phyloP scores from a whole-genome alignment of 352 stramenopile genomes.

The Pythium sukuiense region DNA sequence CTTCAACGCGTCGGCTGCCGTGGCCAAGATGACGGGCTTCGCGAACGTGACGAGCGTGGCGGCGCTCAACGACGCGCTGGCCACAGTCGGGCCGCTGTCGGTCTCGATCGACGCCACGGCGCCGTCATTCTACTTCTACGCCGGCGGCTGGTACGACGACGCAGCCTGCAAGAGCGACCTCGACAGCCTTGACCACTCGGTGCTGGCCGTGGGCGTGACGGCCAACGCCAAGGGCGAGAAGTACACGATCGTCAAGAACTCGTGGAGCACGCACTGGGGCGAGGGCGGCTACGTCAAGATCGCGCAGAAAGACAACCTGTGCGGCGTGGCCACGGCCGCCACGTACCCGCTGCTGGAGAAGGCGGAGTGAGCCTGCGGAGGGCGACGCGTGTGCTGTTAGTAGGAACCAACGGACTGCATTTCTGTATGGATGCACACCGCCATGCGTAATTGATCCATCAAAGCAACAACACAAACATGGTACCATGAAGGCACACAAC shows the following conservation, averaged over 20 bases:
- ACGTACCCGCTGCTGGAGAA: constrained; percentile 77
- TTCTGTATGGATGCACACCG: not conserved
- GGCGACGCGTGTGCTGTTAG: not conserved
- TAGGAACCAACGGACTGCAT: not conserved
- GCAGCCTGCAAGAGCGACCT: constrained; percentile 86
- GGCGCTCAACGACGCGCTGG: constrained; percentile 81
- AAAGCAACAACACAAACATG: not conserved
- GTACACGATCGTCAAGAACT: constrained; percentile 96
- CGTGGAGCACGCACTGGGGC: constrained; percentile 93
- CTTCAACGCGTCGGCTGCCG: constrained; percentile 73
- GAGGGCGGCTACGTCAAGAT: constrained; percentile 93
- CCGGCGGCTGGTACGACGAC: constrained; percentile 85
- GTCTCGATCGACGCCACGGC: constrained; percentile 87
- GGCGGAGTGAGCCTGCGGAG: not conserved
- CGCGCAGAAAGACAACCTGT: constrained; percentile 93
- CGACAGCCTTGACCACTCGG: constrained; percentile 92
- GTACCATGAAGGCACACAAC: too few relatives aligned
- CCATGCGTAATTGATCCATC: not conserved
- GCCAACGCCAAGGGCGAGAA: constrained; percentile 81
- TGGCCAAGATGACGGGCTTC: constrained; percentile 75
- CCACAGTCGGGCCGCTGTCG: constrained; percentile 79
- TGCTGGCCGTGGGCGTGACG: constrained; percentile 90
- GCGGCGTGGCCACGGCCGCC: constrained; percentile 90
- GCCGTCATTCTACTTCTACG: constrained; percentile 90
- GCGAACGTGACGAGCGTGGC: constrained; percentile 76